These are phyloP conservation scores for Orbilia quercus DNA, from an alignment of 2,329 filamentous ascomycete genomes.

Conservation along the genomic window DNA sequence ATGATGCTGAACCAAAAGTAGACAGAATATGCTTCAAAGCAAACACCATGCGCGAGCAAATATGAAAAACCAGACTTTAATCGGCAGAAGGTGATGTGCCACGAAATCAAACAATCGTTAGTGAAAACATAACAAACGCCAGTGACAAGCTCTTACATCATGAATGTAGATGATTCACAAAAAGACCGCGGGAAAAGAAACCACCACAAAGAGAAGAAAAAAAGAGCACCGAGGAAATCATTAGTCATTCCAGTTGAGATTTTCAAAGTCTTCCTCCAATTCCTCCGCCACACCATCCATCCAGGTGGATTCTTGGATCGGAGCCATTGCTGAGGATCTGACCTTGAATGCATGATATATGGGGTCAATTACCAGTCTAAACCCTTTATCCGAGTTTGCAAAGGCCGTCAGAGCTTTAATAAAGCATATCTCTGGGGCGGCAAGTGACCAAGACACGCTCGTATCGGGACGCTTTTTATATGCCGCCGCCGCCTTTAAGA, in stretches of 20 bases:
- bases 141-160: too few species aligned
- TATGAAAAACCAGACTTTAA: too few species aligned
- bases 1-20: too few species aligned
- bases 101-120: too few species aligned
- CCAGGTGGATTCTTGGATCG: not conserved
- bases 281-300: not conserved
- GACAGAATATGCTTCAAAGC: too few species aligned
- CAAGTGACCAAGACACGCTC: conserved; percentile 10
- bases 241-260: not conserved
- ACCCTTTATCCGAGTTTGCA: not conserved
- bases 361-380: not conserved
- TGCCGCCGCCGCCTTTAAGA: not conserved
- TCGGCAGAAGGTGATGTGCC: too few species aligned
- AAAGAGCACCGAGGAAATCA: not conserved
- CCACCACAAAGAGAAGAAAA: too few species aligned
- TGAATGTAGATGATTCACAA: too few species aligned
- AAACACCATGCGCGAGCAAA: too few species aligned
- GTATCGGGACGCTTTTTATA: not conserved
- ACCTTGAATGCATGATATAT: not conserved
- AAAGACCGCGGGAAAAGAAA: too few species aligned
- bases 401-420: not conserved
- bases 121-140: too few species aligned
- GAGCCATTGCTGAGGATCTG: not conserved
- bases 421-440: not conserved
- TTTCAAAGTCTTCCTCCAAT: not conserved